Conservation (phyloP, 768 basidiomycete species). For the Macrolepiota fuliginosa region DNA sequence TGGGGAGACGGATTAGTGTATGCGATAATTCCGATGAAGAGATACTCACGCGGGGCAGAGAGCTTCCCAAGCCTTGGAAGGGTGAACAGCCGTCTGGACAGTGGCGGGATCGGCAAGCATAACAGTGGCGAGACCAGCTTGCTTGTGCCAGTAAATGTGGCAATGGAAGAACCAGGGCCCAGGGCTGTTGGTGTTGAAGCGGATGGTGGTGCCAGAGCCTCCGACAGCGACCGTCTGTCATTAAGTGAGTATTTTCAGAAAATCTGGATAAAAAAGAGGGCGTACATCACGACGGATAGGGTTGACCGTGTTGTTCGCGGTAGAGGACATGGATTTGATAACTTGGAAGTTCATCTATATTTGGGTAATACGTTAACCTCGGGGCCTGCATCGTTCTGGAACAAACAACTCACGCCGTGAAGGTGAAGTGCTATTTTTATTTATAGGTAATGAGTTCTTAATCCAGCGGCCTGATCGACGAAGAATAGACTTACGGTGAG, state of each 20-base stretch:
- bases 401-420: slow-evolving; percentile 12
- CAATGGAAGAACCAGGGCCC: slow-evolving; percentile 21
- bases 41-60: slow-evolving; percentile 17
- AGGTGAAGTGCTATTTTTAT: slow-evolving; percentile 13
- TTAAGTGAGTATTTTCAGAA: not conserved
- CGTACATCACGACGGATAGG: slow-evolving; percentile 56
- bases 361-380: not conserved
- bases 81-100: slow-evolving; percentile 8
- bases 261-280: not conserved
- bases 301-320: slow-evolving; percentile 43
- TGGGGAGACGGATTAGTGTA: not conserved
- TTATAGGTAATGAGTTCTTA: not conserved
- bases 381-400: not conserved
- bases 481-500: not conserved
- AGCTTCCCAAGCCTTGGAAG: slow-evolving; percentile 11
- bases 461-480: not conserved
- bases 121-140: slow-evolving; percentile 18
- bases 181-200: slow-evolving; percentile 21
- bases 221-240: slow-evolving; percentile 15
- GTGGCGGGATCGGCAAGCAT: slow-evolving; percentile 10
- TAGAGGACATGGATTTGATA: slow-evolving; percentile 27
- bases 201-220: slow-evolving; percentile 18
- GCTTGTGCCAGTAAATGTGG: slow-evolving; percentile 18
- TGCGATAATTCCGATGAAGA: not conserved
- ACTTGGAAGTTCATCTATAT: slow-evolving; percentile 9